Percentiles rank a stretch among this genome's conserved stretches.
Evolutionary conservation across 1,284 basidiomycete genomes (phyloP).

Genomic region (Mycosarcoma mackinlayi): DNA sequence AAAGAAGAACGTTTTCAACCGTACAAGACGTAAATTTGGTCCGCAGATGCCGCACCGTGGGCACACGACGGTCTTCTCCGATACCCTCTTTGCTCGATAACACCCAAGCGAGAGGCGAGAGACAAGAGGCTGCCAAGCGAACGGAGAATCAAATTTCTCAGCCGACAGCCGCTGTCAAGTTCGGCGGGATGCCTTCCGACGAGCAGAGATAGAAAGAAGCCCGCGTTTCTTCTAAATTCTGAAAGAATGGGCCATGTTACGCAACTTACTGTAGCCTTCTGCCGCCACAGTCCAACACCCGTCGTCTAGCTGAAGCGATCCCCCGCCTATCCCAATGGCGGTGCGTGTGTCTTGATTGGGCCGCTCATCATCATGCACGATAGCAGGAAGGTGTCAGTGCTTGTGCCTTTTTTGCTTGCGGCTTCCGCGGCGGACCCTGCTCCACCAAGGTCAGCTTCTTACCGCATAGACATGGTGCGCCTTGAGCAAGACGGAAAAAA

Average conservation of each 20-base stretch:
- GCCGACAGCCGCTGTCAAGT: conserved; percentile 1
- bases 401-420: not conserved
- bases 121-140: not conserved
- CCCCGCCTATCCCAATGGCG: no score
- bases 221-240: conserved; percentile 16
- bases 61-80: not conserved
- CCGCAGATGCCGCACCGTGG: not conserved
- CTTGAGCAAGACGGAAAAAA: no score
- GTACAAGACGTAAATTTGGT: not conserved
- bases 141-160: conserved; percentile 5
- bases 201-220: no score
- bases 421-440: not conserved
- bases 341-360: not conserved
- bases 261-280: no score
- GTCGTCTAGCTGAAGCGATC: no score
- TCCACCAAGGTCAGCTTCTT: no score
- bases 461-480: no score
- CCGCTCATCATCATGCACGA: conserved; percentile 13
- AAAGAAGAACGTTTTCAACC: not conserved
- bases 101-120: not conserved
- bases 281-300: not conserved
- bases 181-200: conserved; percentile 14
- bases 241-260: no score
- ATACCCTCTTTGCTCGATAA: not conserved
- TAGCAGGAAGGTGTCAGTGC: conserved; percentile 27